Conservation (phyloP, 2,329 filamentous ascomycete species). For the Stagonosporopsis tanaceti region DNA sequence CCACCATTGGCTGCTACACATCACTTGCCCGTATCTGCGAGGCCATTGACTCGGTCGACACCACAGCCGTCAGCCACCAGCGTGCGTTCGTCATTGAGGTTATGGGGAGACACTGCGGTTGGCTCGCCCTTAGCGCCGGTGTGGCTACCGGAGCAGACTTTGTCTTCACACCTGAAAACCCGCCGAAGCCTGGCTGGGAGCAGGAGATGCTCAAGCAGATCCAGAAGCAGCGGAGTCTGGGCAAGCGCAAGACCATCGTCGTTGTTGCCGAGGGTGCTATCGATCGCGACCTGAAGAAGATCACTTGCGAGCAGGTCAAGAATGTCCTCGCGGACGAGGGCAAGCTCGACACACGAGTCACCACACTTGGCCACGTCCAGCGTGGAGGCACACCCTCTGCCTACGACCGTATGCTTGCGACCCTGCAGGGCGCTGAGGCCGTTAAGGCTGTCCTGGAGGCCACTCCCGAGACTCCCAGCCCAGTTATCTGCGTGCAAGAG, state of each 20-base stretch:
- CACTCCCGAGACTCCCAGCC: conserved; percentile 86
- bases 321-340: conserved; percentile 84
- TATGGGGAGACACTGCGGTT: conserved; percentile 98
- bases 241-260: conserved; percentile 97
- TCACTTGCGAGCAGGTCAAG: conserved; percentile 82
- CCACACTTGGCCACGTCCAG: conserved; percentile 96
- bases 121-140: conserved; percentile 95
- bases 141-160: conserved; percentile 96
- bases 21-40: conserved; percentile 93
- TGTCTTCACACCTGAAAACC: conserved; percentile 95
- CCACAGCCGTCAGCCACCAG: conserved; percentile 92
- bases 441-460: conserved; percentile 46
- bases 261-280: conserved; percentile 92
- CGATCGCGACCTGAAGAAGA: conserved; percentile 78
- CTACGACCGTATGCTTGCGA: conserved; percentile 92
- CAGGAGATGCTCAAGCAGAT: conserved; percentile 47
- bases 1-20: conserved; percentile 96
- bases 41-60: conserved; percentile 95
- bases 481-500: conserved; percentile 95
- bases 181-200: conserved; percentile 85
- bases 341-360: conserved; percentile 89
- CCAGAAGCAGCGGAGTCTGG: conserved; percentile 78
- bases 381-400: conserved; percentile 90
- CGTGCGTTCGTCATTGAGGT: conserved; percentile 94
- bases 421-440: conserved; percentile 71